phyloP scores from a whole-genome alignment of 495 filamentous ascomycete species.

The Penicillium steckii region DNA sequence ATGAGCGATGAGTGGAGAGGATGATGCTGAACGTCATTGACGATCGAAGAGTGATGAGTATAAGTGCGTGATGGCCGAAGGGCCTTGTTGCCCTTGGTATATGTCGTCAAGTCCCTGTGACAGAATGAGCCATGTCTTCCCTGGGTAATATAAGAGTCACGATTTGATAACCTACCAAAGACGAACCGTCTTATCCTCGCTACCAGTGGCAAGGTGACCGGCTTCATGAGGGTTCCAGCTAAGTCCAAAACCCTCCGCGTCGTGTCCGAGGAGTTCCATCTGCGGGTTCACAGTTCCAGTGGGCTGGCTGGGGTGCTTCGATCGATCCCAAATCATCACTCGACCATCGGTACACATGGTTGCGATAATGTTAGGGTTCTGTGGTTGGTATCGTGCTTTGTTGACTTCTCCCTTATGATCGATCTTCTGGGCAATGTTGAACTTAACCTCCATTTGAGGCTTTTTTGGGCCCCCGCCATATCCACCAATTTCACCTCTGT shows the following conservation, averaged over 20 bases:
- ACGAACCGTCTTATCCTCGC: constrained; percentile 84
- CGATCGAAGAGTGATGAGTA: constrained; percentile 83
- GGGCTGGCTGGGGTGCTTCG: constrained; percentile 79
- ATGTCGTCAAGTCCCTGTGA: constrained; percentile 72
- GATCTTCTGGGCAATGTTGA: constrained; percentile 91
- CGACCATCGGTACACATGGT: constrained; percentile 86
- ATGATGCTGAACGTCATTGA: constrained; percentile 96
- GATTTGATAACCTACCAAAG: constrained; percentile 66
- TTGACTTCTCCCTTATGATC: constrained; percentile 97
- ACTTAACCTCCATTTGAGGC: constrained; percentile 68
- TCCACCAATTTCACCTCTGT: constrained; percentile 88
- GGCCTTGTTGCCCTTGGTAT: constrained; percentile 65
- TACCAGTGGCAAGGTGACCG: constrained; percentile 84
- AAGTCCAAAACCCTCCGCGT: constrained; percentile 89
- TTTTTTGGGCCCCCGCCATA: constrained; percentile 71
- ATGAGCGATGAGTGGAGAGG: constrained; percentile 78
- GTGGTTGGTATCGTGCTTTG: constrained; percentile 95
- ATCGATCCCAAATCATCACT: constrained; percentile 91
- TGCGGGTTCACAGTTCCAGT: constrained; percentile 73
- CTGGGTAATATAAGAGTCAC: constrained; percentile 2
- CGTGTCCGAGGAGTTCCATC: constrained; percentile 83
- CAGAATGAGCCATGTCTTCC: neutral
- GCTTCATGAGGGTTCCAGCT: constrained; percentile 85
- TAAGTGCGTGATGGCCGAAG: constrained; percentile 71
- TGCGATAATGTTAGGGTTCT: constrained; percentile 96